Percentiles rank a stretch among this genome's conserved stretches.
Conservation (phyloP, 139 green algal genomes). For the Micractinium conductrix region DNA sequence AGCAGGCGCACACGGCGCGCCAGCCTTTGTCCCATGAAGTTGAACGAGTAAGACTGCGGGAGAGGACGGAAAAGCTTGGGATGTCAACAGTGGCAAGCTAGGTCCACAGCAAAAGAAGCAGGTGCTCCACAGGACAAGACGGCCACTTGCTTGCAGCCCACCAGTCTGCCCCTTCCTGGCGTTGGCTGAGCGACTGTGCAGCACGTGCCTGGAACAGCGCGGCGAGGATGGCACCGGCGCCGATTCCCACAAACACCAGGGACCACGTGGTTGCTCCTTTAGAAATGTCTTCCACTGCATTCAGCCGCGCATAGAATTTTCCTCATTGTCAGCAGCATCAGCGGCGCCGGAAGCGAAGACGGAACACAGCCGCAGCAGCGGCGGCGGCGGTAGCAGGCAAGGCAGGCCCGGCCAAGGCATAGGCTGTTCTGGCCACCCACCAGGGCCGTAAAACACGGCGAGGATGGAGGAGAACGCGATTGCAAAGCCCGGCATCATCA, state of each 20-base stretch:
- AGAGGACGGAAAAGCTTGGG: too few relatives aligned
- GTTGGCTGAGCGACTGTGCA: too few relatives aligned
- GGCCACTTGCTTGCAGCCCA: too few relatives aligned
- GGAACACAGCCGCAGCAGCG: too few relatives aligned
- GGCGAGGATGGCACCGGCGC: constrained; percentile 48
- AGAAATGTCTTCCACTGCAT: constrained; percentile 36
- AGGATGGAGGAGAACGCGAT: constrained; percentile 66
- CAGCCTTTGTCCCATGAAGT: constrained; percentile 67
- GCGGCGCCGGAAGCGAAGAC: too few relatives aligned
- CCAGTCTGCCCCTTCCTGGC: too few relatives aligned
- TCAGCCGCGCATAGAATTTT: too few relatives aligned
- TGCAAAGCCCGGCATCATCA: constrained; percentile 74
- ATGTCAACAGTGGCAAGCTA: not conserved
- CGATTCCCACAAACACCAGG: constrained; percentile 77
- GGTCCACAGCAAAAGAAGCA: too few relatives aligned
- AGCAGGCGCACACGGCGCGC: constrained; percentile 64
- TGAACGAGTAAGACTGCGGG: constrained; percentile 51
- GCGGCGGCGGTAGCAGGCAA: too few relatives aligned
- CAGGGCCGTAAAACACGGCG: constrained; percentile 39
- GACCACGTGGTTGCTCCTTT: constrained; percentile 55
- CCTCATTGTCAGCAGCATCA: too few relatives aligned
- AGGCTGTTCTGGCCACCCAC: not conserved
- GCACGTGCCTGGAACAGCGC: constrained; percentile 41
- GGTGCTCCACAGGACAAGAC: too few relatives aligned
- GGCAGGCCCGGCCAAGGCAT: too few relatives aligned